Conservation (phyloP, 176 grass and related monocot species). For the Otatea glauca region DNA sequence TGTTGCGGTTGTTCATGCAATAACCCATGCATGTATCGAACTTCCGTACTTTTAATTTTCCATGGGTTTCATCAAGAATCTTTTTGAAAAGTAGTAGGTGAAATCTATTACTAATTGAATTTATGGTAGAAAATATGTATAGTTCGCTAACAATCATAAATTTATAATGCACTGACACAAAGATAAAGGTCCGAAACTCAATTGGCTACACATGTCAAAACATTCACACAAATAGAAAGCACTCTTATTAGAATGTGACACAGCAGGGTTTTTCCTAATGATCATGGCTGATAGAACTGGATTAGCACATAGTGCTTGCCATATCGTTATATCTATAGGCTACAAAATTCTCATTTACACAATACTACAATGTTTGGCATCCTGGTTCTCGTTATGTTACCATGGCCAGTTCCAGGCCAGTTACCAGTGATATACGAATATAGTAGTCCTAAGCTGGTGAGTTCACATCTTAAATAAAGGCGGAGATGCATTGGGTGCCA, state of each 20-base stretch:
- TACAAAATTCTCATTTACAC: neutral
- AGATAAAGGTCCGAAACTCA: neutral
- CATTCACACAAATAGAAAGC: neutral
- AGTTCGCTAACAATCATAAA: neutral
- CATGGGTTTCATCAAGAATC: neutral
- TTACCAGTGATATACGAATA: neutral
- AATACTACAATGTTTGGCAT: neutral
- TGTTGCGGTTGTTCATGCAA: slow-evolving; percentile 14
- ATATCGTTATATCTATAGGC: neutral
- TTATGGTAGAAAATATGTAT: neutral
- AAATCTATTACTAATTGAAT: neutral
- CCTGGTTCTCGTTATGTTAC: neutral
- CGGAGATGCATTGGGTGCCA: neutral
- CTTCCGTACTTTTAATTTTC: neutral
- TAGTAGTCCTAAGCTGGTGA: neutral
- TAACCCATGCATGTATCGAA: neutral
- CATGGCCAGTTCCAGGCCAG: neutral
- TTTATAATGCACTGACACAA: neutral
- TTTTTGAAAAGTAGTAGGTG: neutral
- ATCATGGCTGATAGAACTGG: neutral
- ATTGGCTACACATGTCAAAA: neutral
- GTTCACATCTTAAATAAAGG: slow-evolving; percentile 26
- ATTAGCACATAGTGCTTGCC: neutral
- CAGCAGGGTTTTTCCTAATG: neutral
- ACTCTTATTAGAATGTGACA: neutral